A percentile compares a stretch with the other conserved stretches of the same genome.
phyloP scores from a whole-genome alignment of 2,329 filamentous ascomycete species.

The Lachnellula suecica region DNA sequence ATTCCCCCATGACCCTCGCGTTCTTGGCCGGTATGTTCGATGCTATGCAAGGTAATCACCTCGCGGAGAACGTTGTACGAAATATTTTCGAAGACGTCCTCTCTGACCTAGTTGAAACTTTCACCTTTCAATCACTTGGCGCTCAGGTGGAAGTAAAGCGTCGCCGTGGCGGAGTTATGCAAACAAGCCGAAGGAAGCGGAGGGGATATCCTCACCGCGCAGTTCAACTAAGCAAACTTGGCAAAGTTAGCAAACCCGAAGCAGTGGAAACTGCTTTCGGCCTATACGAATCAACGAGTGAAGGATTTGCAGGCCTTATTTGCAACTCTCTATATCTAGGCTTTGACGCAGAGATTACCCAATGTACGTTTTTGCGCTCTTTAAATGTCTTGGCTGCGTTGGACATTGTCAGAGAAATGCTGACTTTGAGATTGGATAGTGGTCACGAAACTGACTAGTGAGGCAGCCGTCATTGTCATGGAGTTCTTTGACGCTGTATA shows the following conservation, averaged over 20 bases:
- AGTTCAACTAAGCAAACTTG: too few relatives aligned
- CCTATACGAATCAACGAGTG: too few relatives aligned
- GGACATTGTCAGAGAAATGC: too few relatives aligned
- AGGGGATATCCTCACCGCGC: too few relatives aligned
- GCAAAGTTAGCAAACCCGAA: too few relatives aligned
- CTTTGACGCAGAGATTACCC: not conserved
- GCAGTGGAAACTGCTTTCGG: too few relatives aligned
- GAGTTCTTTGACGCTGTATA: constrained; percentile 6
- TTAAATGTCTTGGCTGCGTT: too few relatives aligned
- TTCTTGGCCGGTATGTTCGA: constrained; percentile 4
- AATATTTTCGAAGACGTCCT: constrained; percentile 9
- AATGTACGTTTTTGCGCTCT: constrained; percentile 5
- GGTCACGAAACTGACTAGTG: constrained; percentile 1
- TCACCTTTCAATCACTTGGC: not conserved
- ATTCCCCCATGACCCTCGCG: constrained; percentile 2
- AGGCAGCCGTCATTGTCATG: not conserved
- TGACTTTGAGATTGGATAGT: not conserved
- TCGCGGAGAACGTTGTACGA: not conserved
- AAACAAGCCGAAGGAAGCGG: too few relatives aligned
- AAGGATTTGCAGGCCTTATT: too few relatives aligned
- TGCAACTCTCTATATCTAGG: not conserved
- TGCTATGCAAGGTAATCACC: not conserved
- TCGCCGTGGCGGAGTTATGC: too few relatives aligned
- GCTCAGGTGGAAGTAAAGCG: too few relatives aligned
- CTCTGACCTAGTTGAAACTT: constrained; percentile 4